Conservation (phyloP, 2,329 filamentous ascomycete genomes). For the Verticillium klebahnii region DNA sequence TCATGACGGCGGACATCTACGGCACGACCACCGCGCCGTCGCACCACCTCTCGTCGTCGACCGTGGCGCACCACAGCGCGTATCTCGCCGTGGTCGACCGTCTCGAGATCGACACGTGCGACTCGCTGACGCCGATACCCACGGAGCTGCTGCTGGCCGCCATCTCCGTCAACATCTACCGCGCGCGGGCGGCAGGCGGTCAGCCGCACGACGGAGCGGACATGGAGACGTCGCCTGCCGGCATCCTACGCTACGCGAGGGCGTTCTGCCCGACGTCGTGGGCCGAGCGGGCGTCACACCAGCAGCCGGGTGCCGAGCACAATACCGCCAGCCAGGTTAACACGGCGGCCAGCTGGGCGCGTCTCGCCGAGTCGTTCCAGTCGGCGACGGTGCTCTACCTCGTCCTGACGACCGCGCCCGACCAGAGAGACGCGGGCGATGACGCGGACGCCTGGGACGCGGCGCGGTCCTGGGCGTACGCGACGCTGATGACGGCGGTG, state of each 20-base stretch:
- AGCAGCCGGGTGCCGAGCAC: not conserved
- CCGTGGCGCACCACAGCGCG: not conserved
- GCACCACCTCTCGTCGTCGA: not conserved
- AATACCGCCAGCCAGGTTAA: not conserved
- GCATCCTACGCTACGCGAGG: not conserved
- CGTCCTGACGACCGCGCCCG: not conserved
- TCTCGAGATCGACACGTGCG: not conserved
- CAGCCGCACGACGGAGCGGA: not conserved
- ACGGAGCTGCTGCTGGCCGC: not conserved
- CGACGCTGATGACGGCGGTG: not conserved
- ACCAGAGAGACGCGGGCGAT: too few relatives aligned
- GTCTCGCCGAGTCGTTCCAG: not conserved
- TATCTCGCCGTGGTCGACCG: not conserved
- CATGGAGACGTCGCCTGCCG: not conserved
- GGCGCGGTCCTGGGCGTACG: not conserved
- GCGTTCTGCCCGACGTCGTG: not conserved
- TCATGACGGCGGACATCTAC: slow-evolving; percentile 1
- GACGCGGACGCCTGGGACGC: not conserved
- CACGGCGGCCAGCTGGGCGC: not conserved
- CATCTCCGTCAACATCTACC: not conserved
- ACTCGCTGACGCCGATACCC: not conserved
- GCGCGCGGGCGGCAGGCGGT: not conserved
- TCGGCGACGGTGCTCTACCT: not conserved
- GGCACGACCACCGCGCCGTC: not conserved
- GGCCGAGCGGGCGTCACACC: not conserved